phyloP scores from a whole-genome alignment of 805 yeast genomes.

The Nakazawaea anatomiae region DNA sequence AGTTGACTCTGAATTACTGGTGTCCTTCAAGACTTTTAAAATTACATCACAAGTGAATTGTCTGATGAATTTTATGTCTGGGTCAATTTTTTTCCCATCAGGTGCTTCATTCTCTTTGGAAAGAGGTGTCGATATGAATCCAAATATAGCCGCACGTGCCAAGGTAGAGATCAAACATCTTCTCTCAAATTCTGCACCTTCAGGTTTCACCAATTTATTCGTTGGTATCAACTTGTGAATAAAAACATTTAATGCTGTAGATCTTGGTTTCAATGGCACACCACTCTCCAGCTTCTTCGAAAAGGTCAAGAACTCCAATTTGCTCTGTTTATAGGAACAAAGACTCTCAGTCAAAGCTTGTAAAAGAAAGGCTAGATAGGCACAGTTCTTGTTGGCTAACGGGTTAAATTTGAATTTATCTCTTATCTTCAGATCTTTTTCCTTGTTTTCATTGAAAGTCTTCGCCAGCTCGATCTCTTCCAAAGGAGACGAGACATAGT shows the following conservation, averaged over 20 bases:
- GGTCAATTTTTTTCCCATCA: slow-evolving; percentile 50
- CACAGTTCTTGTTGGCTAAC: slow-evolving; percentile 44
- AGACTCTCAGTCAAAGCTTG: slow-evolving; percentile 65
- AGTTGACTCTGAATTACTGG: slow-evolving; percentile 27
- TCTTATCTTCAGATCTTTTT: slow-evolving; percentile 20
- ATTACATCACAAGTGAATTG: slow-evolving; percentile 68
- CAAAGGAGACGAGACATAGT: slow-evolving; percentile 17
- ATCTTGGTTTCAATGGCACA: slow-evolving; percentile 55
- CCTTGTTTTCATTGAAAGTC: slow-evolving; percentile 17
- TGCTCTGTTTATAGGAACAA: slow-evolving; percentile 73
- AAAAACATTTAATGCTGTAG: slow-evolving; percentile 72
- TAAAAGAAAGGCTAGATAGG: slow-evolving; percentile 63
- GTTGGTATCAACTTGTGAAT: slow-evolving; percentile 68
- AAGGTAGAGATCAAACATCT: slow-evolving; percentile 52
- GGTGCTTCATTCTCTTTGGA: slow-evolving; percentile 38
- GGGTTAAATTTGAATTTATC: slow-evolving; percentile 9
- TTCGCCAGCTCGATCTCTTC: slow-evolving; percentile 18
- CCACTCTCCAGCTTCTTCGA: slow-evolving; percentile 44
- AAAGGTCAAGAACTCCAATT: slow-evolving; percentile 75
- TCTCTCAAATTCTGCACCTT: slow-evolving; percentile 41
- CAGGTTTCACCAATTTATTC: slow-evolving; percentile 31
- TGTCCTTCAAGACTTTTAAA: slow-evolving; percentile 54
- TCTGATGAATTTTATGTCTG: slow-evolving; percentile 67
- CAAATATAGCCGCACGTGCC: slow-evolving; percentile 55
- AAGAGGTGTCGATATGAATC: slow-evolving; percentile 55